Base-by-base conservation (phyloP, 306 rosid species). In the Lathyrus tuberosus region DNA sequence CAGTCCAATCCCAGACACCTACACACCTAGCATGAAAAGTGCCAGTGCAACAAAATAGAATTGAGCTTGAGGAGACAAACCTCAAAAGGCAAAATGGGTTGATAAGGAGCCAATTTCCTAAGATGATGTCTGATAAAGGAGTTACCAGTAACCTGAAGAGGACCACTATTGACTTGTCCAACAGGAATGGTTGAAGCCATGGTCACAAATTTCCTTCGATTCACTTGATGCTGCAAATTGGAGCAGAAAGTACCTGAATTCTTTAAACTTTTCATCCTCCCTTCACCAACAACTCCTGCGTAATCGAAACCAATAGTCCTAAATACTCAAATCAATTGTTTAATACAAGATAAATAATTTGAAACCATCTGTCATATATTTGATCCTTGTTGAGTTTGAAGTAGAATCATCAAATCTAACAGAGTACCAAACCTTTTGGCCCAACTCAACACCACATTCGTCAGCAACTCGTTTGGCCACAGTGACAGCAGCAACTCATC, bases 71-170 rank as follows among this genome's bases (percentile, higher is more conserved):
- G 13, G 30, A 51, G 22, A 20, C n/a, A 22, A 53, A 53, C 97
- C 98, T 94, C 97, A 71, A 94, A 94, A 14, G 98, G 97, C 64
- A 90, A 88, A 83, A 94, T 94, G 70, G 98, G 87, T 46, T 94
- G 98, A 74, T 90, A 90, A 70, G 98, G 97, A 72, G 95, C 75
- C 82, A 94, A 80, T 44, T 84, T 81, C 67, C 87, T 85, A 58
- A 94, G 83, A 83, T 94, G 98, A 58, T 91, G 33, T 66, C 97
- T 87, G 60, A 94, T 88, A 80, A 94, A 94, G 16, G 91, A 88
- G 52, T 94, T 97, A 8, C 91, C 97, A 1, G 87, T 78, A 52
- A 85, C 80, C 48, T 71, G 70, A 30, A 42, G 74, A 49, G 82
- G 63, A 26, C 73, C 83, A 33, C 73, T 81, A 54, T 47, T 75